Base-by-base conservation (phyloP, 1,284 basidiomycete genomes). In the Trichosporon faecale region DNA sequence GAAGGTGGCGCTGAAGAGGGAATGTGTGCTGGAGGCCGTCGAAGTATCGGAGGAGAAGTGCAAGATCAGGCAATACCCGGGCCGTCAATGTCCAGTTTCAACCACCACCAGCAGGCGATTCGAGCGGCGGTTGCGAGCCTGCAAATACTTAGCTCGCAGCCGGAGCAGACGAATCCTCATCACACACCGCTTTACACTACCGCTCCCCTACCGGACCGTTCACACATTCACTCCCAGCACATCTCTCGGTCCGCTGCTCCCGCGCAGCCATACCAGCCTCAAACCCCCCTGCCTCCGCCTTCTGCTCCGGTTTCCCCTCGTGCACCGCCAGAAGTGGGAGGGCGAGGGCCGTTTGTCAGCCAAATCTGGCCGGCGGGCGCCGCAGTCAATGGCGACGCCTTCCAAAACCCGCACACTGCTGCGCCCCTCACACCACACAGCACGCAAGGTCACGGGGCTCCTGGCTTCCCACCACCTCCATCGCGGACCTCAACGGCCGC, bases 81-180 rank as follows among this genome's bases (percentile, higher is more conserved):
- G 18, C 29, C 27, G 27, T 33, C 29, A 14, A 3, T 31, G 18
- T 33, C 57, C 27, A 33, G 57, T 31, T n/a, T n/a, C 27, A n/a
- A 21, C 57, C 57, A 33, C 2, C 57, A 31, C 12, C 57, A 61
- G 6, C 18, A 31, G 16, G 57, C 57, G 29, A n/a, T n/a, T 33
- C 57, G 57, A 33, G 57, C 16, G 16, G 27, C 57, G 7, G 57
- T 18, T 31, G 27, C 57, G 29, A 61, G 57, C 29, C 23, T 33
- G 57, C 57, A 61, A 23, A 16, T 33, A 61, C 27, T 21, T n/a
- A 61, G 57, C 57, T 61, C 57, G 57, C 57, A 61, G 14, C 57
- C 16, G 6, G 57, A 61, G 57, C 57, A 61, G 29, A n/a, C 27
- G 29, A 33, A 61, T 61, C 29, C 57, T 9, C 5, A 31, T 6